These are phyloP conservation scores for Candida gigantensis DNA, from an alignment of 1,139 yeast genomes.

Conservation along the genomic window DNA sequence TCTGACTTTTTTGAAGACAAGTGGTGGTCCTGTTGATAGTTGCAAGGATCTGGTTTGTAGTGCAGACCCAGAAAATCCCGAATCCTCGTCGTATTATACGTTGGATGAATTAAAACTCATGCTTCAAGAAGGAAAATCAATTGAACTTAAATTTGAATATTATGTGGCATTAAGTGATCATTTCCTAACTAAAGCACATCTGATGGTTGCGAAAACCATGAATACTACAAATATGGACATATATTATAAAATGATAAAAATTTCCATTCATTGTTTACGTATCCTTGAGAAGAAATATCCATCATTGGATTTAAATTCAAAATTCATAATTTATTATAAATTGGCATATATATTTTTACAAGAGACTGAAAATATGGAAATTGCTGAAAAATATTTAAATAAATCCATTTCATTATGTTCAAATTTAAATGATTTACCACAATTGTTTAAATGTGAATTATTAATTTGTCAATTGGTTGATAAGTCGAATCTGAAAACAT, in stretches of 20 bases:
- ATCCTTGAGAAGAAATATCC: slow-evolving; percentile 30
- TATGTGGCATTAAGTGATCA: slow-evolving; percentile 23
- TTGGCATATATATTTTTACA: slow-evolving; percentile 36
- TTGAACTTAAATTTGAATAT: slow-evolving; percentile 15
- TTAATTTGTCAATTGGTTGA: slow-evolving; percentile 36
- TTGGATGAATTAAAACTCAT: slow-evolving; percentile 3
- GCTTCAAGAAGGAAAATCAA: background rate
- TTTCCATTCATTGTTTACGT: slow-evolving; percentile 40
- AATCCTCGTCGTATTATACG: slow-evolving; percentile 3
- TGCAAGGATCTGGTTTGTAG: too few relatives aligned
- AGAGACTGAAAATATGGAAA: slow-evolving; percentile 41
- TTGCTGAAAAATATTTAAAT: slow-evolving; percentile 43
- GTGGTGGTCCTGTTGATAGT: too few relatives aligned
- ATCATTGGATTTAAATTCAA: slow-evolving; percentile 32
- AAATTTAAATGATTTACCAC: slow-evolving; percentile 24
- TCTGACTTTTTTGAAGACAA: too few relatives aligned
- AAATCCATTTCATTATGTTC: slow-evolving; percentile 37
- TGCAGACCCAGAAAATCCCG: too few relatives aligned
- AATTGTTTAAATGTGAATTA: slow-evolving; percentile 30
- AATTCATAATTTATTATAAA: slow-evolving; percentile 33
- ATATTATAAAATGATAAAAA: slow-evolving; percentile 39
- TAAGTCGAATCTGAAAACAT: slow-evolving; percentile 22
- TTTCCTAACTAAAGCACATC: slow-evolving; percentile 29
- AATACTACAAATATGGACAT: slow-evolving; percentile 14
- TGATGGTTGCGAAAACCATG: slow-evolving; percentile 15